phyloP scores from a whole-genome alignment of 257 asterid genomes.

The Rubia yunnanensis region DNA sequence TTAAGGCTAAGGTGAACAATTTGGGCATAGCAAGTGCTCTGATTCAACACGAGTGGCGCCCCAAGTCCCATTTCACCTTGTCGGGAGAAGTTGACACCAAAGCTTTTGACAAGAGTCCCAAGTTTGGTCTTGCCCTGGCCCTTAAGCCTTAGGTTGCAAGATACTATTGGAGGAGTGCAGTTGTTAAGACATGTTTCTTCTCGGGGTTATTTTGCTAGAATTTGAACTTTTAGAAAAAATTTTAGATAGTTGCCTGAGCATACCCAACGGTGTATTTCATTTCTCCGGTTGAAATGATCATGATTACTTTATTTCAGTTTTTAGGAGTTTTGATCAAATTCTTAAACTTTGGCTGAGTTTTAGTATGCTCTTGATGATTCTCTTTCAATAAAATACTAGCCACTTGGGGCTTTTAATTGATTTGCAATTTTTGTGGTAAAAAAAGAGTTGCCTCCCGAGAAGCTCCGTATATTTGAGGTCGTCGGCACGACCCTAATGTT shows the following conservation, averaged over 20 bases:
- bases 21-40: conserved; percentile 40
- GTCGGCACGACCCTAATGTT: too few relatives aligned
- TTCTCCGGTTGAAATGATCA: conserved; percentile 6
- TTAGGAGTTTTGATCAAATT: neutral
- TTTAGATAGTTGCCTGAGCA: conserved; percentile 21
- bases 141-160: conserved; percentile 33
- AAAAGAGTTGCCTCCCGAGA: too few relatives aligned
- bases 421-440: neutral
- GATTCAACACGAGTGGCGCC: conserved; percentile 47
- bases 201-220: conserved; percentile 31
- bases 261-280: conserved; percentile 7
- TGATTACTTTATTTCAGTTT: conserved; percentile 1
- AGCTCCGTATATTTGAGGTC: too few relatives aligned
- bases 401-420: too few relatives aligned
- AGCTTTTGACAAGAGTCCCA: conserved; percentile 39
- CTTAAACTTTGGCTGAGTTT: neutral
- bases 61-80: conserved; percentile 36
- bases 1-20: conserved; percentile 41
- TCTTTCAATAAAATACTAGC: neutral
- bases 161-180: conserved; percentile 9
- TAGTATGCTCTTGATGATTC: neutral
- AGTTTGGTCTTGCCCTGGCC: conserved; percentile 44
- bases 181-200: conserved; percentile 15
- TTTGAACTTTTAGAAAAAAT: conserved; percentile 28
- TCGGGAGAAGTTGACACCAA: conserved; percentile 41